Conservation (phyloP, 202 grass and related monocot species). For the Elaeis oleifera region DNA sequence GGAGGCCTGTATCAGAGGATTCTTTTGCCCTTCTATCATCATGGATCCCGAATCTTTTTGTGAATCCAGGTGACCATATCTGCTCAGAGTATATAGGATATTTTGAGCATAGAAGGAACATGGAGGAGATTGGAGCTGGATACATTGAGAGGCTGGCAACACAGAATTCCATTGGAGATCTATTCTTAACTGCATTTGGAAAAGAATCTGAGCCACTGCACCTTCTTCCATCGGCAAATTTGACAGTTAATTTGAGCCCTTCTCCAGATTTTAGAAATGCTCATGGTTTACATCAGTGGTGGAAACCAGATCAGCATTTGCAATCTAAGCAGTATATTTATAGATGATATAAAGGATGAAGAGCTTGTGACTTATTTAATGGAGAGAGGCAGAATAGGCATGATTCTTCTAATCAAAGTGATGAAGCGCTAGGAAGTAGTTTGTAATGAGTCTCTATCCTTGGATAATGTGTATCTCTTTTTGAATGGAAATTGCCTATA, state of each 20-base stretch:
- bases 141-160: constrained; percentile 82
- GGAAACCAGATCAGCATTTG: constrained; percentile 56
- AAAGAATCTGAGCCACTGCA: constrained; percentile 86
- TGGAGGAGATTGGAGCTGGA: constrained; percentile 77
- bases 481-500: too few relatives aligned
- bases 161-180: constrained; percentile 64
- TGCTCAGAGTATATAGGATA: constrained; percentile 95
- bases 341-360: constrained; percentile 10
- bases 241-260: constrained; percentile 55
- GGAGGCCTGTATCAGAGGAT: constrained; percentile 53
- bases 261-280: constrained; percentile 64
- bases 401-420: too few relatives aligned
- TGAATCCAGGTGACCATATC: constrained; percentile 77
- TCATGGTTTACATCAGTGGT: constrained; percentile 93
- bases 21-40: constrained; percentile 60
- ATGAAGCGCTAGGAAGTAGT: too few relatives aligned
- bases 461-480: too few relatives aligned
- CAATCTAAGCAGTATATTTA: constrained; percentile 58
- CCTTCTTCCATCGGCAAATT: constrained; percentile 84
- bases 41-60: constrained; percentile 70
- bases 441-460: too few relatives aligned
- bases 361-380: too few relatives aligned
- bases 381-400: too few relatives aligned
- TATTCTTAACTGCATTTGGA: constrained; percentile 73
- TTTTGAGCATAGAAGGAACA: constrained; percentile 77